Evolutionary conservation across 148 eudicot genomes (phyloP).

Genomic region (Nepenthes gracilis): DNA sequence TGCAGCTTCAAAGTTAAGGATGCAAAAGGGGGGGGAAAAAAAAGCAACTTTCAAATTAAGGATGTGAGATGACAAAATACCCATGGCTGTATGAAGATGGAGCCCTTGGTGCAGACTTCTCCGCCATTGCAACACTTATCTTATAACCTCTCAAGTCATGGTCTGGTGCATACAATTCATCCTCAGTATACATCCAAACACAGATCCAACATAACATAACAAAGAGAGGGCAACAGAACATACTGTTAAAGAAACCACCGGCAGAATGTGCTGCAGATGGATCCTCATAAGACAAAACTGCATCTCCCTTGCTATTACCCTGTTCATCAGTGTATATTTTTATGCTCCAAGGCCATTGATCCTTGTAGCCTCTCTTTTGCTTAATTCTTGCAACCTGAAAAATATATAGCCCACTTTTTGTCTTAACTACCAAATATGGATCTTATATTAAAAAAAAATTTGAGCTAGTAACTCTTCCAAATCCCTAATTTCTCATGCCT

Average conservation of each 20-base stretch:
- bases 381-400: conserved; percentile 82
- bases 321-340: conserved; percentile 84
- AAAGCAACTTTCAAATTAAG: background rate
- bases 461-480: too few relatives aligned
- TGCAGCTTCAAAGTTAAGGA: too few relatives aligned
- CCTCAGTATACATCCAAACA: conserved; percentile 2
- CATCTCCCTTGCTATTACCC: conserved; percentile 95
- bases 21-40: too few relatives aligned
- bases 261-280: conserved; percentile 94
- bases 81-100: conserved; percentile 41
- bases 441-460: background rate
- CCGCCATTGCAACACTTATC: conserved; percentile 88
- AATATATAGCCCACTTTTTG: background rate
- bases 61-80: conserved; percentile 20
- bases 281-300: conserved; percentile 77
- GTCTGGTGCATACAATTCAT: conserved; percentile 22
- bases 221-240: background rate
- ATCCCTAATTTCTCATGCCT: too few relatives aligned
- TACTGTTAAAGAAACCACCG: conserved; percentile 77
- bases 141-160: conserved; percentile 71
- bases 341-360: conserved; percentile 97
- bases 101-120: conserved; percentile 78
- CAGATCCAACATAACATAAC: background rate
- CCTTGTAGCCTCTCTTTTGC: conserved; percentile 93
- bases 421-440: background rate